Evolutionary conservation across 108 stramenopile genomes (phyloP).

Genomic region (Fragilaria radians): DNA sequence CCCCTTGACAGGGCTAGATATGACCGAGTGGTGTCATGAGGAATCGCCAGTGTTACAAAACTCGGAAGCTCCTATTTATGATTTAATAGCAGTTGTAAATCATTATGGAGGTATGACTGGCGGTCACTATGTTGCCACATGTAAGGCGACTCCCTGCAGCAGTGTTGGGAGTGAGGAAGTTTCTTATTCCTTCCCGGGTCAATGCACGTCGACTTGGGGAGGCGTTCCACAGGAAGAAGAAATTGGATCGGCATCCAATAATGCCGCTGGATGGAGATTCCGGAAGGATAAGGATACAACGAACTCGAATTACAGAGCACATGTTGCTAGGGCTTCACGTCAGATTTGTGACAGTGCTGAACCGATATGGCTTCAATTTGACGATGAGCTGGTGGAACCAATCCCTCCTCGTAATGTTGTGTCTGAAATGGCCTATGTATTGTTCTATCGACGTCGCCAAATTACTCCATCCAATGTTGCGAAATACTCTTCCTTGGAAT

Average conservation of each 20-base stretch:
- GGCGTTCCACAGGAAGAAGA: conserved; percentile 35
- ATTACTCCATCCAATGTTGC: conserved; percentile 82
- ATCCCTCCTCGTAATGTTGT: conserved; percentile 74
- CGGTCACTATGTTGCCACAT: conserved; percentile 96
- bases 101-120: conserved; percentile 94
- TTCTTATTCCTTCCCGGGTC: conserved; percentile 65
- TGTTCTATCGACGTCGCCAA: conserved; percentile 86
- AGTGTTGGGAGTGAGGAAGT: conserved; percentile 84
- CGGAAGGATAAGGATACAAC: conserved; percentile 62
- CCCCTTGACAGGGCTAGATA: conserved; percentile 85
- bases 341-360: conserved; percentile 60
- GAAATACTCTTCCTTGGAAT: conserved; percentile 69
- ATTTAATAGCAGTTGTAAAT: conserved; percentile 90
- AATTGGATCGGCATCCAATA: not conserved
- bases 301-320: conserved; percentile 29
- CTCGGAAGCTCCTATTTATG: conserved; percentile 62
- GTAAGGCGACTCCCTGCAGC: conserved; percentile 80
- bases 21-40: conserved; percentile 71
- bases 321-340: conserved; percentile 35
- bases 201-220: conserved; percentile 27
- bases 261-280: conserved; percentile 60
- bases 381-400: conserved; percentile 92
- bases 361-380: conserved; percentile 91
- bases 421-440: conserved; percentile 88
- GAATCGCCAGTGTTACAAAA: conserved; percentile 47